Percentiles rank a stretch among this genome's conserved stretches.
These are phyloP conservation scores for Cladosporium velox DNA, from an alignment of 2,329 filamentous ascomycete species.

Conservation along the genomic window DNA sequence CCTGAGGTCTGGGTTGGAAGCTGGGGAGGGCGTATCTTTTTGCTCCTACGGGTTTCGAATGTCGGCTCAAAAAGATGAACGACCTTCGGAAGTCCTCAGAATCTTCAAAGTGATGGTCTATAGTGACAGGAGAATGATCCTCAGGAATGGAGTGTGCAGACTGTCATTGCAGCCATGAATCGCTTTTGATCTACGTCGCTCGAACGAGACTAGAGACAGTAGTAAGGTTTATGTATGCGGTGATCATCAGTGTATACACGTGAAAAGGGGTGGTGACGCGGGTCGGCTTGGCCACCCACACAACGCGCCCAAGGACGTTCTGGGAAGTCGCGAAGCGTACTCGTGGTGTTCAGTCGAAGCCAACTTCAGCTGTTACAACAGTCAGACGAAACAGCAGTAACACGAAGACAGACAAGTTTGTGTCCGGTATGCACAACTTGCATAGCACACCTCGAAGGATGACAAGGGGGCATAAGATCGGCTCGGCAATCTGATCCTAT, in stretches of 20 bases:
- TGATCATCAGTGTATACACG: background rate
- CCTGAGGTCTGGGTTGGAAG: accelerated
- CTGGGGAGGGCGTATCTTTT: background rate
- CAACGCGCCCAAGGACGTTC: background rate
- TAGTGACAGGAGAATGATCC: too few relatives aligned
- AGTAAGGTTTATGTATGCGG: background rate
- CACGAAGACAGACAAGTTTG: background rate
- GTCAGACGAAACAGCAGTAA: background rate
- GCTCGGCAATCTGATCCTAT: background rate
- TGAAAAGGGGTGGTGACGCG: background rate
- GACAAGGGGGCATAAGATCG: background rate
- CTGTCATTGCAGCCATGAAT: background rate
- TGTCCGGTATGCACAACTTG: background rate
- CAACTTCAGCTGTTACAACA: background rate
- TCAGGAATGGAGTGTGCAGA: background rate
- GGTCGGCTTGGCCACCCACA: background rate
- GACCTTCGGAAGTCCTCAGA: too few relatives aligned
- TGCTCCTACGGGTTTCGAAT: background rate
- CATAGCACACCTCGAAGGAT: background rate
- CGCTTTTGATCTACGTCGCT: background rate
- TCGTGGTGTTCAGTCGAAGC: too few relatives aligned
- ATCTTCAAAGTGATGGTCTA: too few relatives aligned
- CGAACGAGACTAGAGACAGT: background rate
- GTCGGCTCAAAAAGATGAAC: too few relatives aligned
- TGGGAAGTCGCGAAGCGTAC: background rate